Evolutionary conservation across 2,329 filamentous ascomycete genomes (phyloP).

Genomic region (Trichocomaceae sp.): DNA sequence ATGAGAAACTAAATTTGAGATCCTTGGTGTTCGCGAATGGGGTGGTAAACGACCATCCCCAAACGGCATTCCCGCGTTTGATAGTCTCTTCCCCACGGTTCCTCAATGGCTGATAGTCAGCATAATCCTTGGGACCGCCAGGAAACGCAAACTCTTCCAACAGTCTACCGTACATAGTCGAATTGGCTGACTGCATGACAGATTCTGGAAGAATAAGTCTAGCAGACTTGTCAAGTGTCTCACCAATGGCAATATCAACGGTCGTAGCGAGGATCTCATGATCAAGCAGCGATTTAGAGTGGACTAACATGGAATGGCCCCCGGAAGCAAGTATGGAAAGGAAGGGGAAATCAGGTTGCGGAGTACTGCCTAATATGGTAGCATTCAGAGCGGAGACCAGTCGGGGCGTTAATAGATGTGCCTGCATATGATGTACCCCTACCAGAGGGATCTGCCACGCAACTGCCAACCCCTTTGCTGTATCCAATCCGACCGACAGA

Average conservation of each 20-base stretch:
- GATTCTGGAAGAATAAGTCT: slow-evolving; percentile 63
- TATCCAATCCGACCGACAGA: slow-evolving; percentile 69
- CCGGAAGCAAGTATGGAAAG: slow-evolving; percentile 84
- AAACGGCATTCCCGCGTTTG: slow-evolving; percentile 39
- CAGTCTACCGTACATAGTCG: slow-evolving; percentile 71
- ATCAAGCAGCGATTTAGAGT: slow-evolving; percentile 59
- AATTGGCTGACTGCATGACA: slow-evolving; percentile 48
- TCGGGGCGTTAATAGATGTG: slow-evolving; percentile 81
- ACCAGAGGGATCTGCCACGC: slow-evolving; percentile 79
- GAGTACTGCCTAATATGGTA: background rate
- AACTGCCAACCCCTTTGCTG: slow-evolving; percentile 77
- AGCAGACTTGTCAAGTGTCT: slow-evolving; percentile 81
- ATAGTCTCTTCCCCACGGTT: slow-evolving; percentile 55
- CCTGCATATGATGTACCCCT: slow-evolving; percentile 95
- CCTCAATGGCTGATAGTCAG: slow-evolving; percentile 52
- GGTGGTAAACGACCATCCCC: slow-evolving; percentile 62
- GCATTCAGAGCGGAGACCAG: slow-evolving; percentile 57
- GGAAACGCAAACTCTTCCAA: slow-evolving; percentile 77
- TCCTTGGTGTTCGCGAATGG: slow-evolving; percentile 57
- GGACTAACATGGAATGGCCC: slow-evolving; percentile 81
- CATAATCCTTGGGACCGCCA: slow-evolving; percentile 30
- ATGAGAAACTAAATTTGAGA: slow-evolving; percentile 68
- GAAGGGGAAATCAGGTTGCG: slow-evolving; percentile 63
- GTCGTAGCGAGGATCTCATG: slow-evolving; percentile 70
- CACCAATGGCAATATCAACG: slow-evolving; percentile 78